Conservation (phyloP, 139 green algal species). For the Chlorella sp. region DNA sequence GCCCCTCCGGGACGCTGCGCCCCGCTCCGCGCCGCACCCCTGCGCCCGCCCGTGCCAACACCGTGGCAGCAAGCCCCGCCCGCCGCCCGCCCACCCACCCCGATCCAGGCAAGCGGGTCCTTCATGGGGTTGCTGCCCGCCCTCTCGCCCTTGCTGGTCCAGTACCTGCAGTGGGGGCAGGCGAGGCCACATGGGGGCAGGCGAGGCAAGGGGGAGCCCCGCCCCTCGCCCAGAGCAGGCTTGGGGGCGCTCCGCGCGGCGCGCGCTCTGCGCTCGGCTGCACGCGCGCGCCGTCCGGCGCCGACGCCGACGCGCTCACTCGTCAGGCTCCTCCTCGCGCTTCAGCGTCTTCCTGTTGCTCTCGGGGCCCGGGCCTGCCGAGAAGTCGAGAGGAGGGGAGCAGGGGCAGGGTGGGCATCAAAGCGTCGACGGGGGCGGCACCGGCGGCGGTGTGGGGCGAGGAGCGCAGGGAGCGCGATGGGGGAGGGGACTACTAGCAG, state of each 20-base stretch:
- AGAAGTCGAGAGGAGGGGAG: not conserved
- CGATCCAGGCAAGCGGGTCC: slow-evolving; percentile 53
- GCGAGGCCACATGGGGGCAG: too few species aligned
- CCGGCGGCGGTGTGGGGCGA: not conserved
- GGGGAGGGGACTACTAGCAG: not conserved
- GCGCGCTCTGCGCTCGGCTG: too few species aligned
- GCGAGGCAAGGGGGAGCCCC: not conserved
- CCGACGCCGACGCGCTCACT: too few species aligned
- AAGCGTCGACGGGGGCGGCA: not conserved
- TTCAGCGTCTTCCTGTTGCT: slow-evolving; percentile 19
- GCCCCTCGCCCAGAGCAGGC: too few species aligned
- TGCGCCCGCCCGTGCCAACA: too few species aligned
- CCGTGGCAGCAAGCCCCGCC: too few species aligned
- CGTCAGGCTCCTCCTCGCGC: slow-evolving; percentile 54
- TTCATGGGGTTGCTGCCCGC: slow-evolving; percentile 44
- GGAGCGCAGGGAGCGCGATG: not conserved
- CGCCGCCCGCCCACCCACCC: too few species aligned
- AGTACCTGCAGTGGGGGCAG: slow-evolving; percentile 50
- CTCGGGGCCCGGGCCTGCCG: not conserved
- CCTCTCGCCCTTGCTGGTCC: slow-evolving; percentile 34
- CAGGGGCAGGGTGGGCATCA: not conserved
- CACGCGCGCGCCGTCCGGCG: too few species aligned
- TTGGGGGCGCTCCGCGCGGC: too few species aligned
- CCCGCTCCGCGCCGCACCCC: too few species aligned
- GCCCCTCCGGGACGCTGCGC: too few species aligned